Evolutionary conservation across 176 grass and related monocot genomes (phyloP), one percentile per base, ranked within the genome.

Genomic region (Ananas comosus): DNA sequence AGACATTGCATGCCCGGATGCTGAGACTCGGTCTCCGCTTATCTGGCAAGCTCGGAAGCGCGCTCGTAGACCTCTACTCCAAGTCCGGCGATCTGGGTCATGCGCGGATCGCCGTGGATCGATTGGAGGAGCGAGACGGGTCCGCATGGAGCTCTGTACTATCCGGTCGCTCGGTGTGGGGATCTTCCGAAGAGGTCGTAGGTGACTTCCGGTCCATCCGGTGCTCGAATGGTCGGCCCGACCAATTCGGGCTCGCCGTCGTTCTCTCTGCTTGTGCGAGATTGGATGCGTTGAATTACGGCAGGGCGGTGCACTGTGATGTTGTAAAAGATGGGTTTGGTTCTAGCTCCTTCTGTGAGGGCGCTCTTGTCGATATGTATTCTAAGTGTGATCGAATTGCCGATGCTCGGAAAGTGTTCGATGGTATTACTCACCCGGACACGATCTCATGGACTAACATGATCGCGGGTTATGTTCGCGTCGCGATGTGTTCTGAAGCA

Each of bases 381-480:
- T 80, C 79, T 48, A 91, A 80, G 9, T 83, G 89, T 24, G 71
- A 68, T 5, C 33, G 51, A 9, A 65, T 88, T 18, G 11, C 10
- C 0, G 67, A 82, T 80, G 89, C 85, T 3, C 73, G 81, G 12
- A 70, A 29, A 49, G 82, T 83, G 75, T 91, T 91, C 17, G 63
- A 77, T 18, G 61, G 69, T 13, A 82, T 88, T 58, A 28, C 52
- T 11, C 67, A 59, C 64, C 85, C 79, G 0, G 82, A 91, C 65
- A 78, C 70, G 0, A 73, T 91, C 66, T 91, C 79, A 11, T 91
- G 89, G 89, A 77, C 85, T 22, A 85, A 68, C 63, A 85, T 91
- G 70, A 88, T 91, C 17, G 70, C 82, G 0, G 82, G 85, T 8
- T 91, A 83, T 58, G 76, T 64, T 59, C 82, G 72, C 8, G 33